A percentile compares a stretch with the other conserved stretches of the same genome.
phyloP scores from a whole-genome alignment of 169 alveolate species.

The Plasmodium coatneyi region DNA sequence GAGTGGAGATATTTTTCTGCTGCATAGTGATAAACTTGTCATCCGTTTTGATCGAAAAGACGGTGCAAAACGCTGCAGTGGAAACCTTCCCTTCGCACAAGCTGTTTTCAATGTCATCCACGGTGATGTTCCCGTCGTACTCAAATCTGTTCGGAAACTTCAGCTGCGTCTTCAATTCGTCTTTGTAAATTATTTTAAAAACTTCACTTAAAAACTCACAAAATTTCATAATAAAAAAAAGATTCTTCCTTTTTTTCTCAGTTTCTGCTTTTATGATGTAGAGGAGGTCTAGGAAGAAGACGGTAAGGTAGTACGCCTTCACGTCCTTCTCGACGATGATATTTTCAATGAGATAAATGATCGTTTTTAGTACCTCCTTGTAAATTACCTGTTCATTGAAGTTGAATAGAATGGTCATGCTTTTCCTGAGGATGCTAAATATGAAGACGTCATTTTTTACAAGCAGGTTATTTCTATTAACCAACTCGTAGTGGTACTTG shows the following conservation, averaged over 20 bases:
- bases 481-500: conserved; percentile 29
- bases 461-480: conserved; percentile 14
- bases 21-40: conserved; percentile 44
- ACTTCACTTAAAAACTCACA: conserved; percentile 51
- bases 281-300: conserved; percentile 33
- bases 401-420: conserved; percentile 33
- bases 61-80: conserved; percentile 13
- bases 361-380: conserved; percentile 54
- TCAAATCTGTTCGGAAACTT: conserved; percentile 34
- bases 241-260: conserved; percentile 42
- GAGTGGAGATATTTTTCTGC: conserved; percentile 36
- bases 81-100: conserved; percentile 35
- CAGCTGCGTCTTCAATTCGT: conserved; percentile 22
- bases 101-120: conserved; percentile 50
- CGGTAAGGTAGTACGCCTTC: conserved; percentile 42
- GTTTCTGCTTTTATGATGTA: conserved; percentile 54
- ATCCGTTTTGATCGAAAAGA: conserved; percentile 60
- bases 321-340: conserved; percentile 52
- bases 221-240: conserved; percentile 63
- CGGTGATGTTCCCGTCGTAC: neutral
- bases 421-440: conserved; percentile 58
- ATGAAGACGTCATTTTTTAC: conserved; percentile 64
- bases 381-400: conserved; percentile 51
- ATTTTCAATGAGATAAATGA: conserved; percentile 47
- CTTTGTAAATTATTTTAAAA: conserved; percentile 51